Evolutionary conservation across 2,329 filamentous ascomycete species (phyloP).

Genomic region (Microcyclosporella mali): DNA sequence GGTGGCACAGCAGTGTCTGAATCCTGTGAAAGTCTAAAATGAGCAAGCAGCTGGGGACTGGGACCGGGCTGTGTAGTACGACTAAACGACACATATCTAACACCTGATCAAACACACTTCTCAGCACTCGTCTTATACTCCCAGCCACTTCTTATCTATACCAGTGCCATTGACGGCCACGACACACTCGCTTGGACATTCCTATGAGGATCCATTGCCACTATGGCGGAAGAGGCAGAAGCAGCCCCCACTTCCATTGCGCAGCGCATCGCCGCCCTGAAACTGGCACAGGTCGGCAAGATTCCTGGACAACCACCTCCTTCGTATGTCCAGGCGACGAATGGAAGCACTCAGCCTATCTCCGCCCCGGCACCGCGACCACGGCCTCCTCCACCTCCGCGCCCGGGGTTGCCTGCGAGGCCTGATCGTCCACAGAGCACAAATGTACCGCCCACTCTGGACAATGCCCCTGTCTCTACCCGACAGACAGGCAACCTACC

Average conservation of each 20-base stretch:
- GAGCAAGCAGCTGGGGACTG: too few species aligned
- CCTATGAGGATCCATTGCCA: background rate
- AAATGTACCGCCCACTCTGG: constrained; percentile 37
- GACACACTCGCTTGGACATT: too few species aligned
- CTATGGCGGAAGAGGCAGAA: constrained; percentile 23
- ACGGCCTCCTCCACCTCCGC: constrained; percentile 32
- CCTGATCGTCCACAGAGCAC: constrained; percentile 28
- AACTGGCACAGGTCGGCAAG: constrained; percentile 40
- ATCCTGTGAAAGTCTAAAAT: too few species aligned
- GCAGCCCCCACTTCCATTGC: constrained; percentile 33
- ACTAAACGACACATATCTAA: too few species aligned
- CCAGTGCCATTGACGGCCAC: too few species aligned
- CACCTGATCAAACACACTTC: too few species aligned
- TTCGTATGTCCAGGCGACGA: constrained; percentile 15
- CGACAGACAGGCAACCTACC: constrained; percentile 37
- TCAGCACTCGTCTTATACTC: too few species aligned
- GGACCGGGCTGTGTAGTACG: too few species aligned
- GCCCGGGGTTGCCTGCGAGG: constrained; percentile 26
- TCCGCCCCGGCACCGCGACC: constrained; percentile 19
- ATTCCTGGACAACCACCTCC: constrained; percentile 32
- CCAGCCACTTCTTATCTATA: too few species aligned
- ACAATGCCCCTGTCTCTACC: constrained; percentile 31
- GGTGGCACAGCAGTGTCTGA: too few species aligned
- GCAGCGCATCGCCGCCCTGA: constrained; percentile 44
- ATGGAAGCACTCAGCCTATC: constrained; percentile 1